Base-by-base conservation (phyloP, 2,329 filamentous ascomycete species). In the Scedosporium boydii region DNA sequence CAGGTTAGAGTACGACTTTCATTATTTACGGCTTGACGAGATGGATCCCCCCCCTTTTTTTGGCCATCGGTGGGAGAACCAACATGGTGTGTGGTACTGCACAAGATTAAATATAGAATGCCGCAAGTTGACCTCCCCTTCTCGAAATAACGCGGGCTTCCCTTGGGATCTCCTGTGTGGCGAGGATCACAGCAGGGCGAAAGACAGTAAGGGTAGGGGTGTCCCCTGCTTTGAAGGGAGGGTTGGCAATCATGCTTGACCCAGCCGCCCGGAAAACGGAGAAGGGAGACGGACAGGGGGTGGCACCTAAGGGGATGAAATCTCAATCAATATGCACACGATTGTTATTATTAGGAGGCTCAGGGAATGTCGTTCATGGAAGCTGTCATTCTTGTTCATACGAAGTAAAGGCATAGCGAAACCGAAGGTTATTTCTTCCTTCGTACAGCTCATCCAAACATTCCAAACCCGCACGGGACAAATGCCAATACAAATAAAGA, bases 231-330 rank as follows among this genome's bases (percentile, higher is more conserved):
- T 56, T 27, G 29, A 18, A 23, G 14, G 51, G 56, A 58, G 26
- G 55, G 55, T n/a, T 21, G 55, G 29, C 57, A 59, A 59, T 46
- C n/a, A 60, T 51, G 46, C 48, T 61, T n/a, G 60, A 62, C 53
- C 60, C 60, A 57, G 34, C 51, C 60, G 53, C 29, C 53, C 18
- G 60, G 60, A 55, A n/a, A 41, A 38, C 34, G 10, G 34, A 38
- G 10, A 38, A 38, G 9, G 34, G 34, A 38, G 34, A 48, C 34
- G 38, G 38, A 34, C 60, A 62, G 60, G 60, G 55, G 27, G 55
- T 27, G 23, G 34, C 27, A 14, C 23, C 34, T 2, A 58, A 27
- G 23, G 27, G 26, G 46, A 23, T 23, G 46, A 51, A 51, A 51
- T n/a, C 6, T n/a, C 44, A 48, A n/a, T n/a, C 44, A 48, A 21